Base-by-base conservation (phyloP, 2,329 filamentous ascomycete species). In the Hymenoscyphus linearis region DNA sequence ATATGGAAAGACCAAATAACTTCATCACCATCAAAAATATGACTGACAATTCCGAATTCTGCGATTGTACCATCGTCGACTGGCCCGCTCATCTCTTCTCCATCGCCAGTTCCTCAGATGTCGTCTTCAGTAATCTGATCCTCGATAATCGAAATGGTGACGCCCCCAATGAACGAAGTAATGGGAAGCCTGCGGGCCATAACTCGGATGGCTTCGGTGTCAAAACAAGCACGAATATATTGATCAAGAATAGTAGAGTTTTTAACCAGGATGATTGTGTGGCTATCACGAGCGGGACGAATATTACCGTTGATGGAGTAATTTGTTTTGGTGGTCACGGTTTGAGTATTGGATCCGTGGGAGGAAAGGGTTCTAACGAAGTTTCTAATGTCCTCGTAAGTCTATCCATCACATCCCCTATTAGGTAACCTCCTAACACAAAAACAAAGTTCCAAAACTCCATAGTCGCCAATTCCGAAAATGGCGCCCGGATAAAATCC, bases 61-160 rank as follows among this genome's bases (percentile, higher is more conserved):
- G 72, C 47, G 74, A 76, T 61, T 71, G 84, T 25, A 78, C 79
- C 62, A 76, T 84, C 64, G 75, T 78, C 68, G 84, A 84, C 70
- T 79, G 78, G 36, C 82, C 82, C 0, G 79, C 80, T 4, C 81
- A 85, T 66, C 77, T 74, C 47, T 82, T 84, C 72, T 77, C 68
- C 37, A 73, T 78, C 59, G 76, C 79, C 64, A 67, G 72, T 2
- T 76, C 74, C 34, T 73, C 72, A 3, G 74, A 77, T 55, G 70
- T 84, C 12, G 75, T 72, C 4, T 67, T 87, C 16, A 76, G 76
- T 26, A 71, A 77, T 57, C 76, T 86, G 65, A 78, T 77, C 31
- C 81, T 87, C 62, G 80, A 87, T 71, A 83, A 85, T 73, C 76
- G 76, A 2, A 82, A 75, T 16, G 84, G 84, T 26, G 79, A 84